Base-by-base conservation (phyloP, 2,329 filamentous ascomycete genomes). In the Camillea tinctor region DNA sequence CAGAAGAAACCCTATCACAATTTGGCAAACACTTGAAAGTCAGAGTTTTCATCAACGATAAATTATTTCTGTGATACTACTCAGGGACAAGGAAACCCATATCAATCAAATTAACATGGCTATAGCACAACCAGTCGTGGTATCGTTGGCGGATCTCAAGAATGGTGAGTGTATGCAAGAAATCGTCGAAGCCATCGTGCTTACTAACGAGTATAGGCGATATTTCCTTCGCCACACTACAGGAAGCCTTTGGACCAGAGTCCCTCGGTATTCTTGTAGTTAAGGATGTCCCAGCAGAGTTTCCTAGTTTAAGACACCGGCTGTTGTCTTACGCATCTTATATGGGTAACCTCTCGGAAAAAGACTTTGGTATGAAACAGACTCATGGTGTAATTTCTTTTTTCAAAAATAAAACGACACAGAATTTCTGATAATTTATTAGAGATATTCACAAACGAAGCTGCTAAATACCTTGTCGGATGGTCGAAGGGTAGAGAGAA, bases 261-360 rank as follows among this genome's bases (percentile, higher is more conserved):
- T 97, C 93, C 1, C 81, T 98, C 13, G 95, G 95, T 0, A 97
- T 99, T 56, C 88, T 99, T 58, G 80, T 98, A n/a, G 93, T 99
- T 53, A 92, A 90, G 72, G 91, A 93, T 72, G 85, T 98, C 0
- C 91, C 93, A 0, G 64, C 81, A 5, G 80, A 86, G 56, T 99
- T 96, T 69, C 76, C 83, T 15, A 76, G 83, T n/a, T 79, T 97
- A 50, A 86, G 95, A 62, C 84, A 84, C 60, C 84, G 84, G 61
- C 84, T 96, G 1, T 82, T 99, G 6, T 95, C 92, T 0, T 95
- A 95, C 73, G 88, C 93, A 3, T 96, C 92, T 0, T 95, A 96
- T 72, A 86, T 98, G 48, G 95, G 91, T 36, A 93, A 93, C 64
- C 82, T 98, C 4, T 84, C 92, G 4, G 76, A 83, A 23, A 76